A percentile compares a stretch with the other conserved stretches of the same genome.
Conservation (phyloP, 805 yeast genomes). For the Candida methanosorbosa region DNA sequence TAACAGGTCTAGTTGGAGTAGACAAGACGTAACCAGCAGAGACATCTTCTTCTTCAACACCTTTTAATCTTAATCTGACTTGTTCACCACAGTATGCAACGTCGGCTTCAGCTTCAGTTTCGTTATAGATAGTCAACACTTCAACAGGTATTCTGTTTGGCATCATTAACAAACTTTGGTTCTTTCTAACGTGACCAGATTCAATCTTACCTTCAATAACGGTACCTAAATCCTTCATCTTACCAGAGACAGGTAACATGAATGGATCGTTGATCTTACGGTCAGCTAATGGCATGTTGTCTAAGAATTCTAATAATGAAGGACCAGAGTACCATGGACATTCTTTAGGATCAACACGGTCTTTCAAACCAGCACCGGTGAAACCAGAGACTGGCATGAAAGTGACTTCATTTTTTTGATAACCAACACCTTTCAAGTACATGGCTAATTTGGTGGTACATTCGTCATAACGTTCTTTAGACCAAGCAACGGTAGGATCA, state of each 20-base stretch:
- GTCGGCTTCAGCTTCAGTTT: conserved; percentile 90
- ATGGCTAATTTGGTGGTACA: conserved; percentile 75
- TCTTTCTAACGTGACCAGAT: conserved; percentile 86
- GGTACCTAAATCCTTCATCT: conserved; percentile 96
- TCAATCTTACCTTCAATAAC: conserved; percentile 98
- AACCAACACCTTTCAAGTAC: conserved; percentile 86
- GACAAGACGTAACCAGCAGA: conserved; percentile 88
- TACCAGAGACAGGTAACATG: conserved; percentile 92
- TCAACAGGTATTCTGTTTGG: conserved; percentile 84
- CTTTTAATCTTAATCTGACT: conserved; percentile 86
- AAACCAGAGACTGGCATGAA: conserved; percentile 98
- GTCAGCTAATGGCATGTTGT: conserved; percentile 67
- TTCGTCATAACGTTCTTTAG: conserved; percentile 91
- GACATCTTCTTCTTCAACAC: conserved; percentile 95
- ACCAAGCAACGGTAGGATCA: conserved; percentile 95
- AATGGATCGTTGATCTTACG: conserved; percentile 92
- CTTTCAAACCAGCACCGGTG: conserved; percentile 95
- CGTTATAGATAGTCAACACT: conserved; percentile 81
- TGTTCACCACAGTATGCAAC: conserved; percentile 95
- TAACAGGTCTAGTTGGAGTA: conserved; percentile 79
- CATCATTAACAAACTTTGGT: conserved; percentile 72
- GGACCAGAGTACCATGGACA: conserved; percentile 97
- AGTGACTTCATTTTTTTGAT: conserved; percentile 74
- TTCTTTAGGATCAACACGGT: conserved; percentile 56
- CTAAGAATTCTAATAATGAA: conserved; percentile 82